Evolutionary conservation across 2,329 filamentous ascomycete species (phyloP).

Genomic region (Fusarium pininemorale): DNA sequence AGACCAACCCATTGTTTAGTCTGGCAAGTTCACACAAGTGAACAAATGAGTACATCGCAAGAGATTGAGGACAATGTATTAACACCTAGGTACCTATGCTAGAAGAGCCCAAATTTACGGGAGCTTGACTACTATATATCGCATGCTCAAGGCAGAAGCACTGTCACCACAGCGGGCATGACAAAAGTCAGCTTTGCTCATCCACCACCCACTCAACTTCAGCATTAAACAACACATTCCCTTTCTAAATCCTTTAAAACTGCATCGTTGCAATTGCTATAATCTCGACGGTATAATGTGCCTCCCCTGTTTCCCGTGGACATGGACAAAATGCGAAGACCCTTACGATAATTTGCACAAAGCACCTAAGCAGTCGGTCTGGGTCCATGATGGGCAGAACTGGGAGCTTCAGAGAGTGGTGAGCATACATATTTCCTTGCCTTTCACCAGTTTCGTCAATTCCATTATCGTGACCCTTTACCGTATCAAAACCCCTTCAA

Average conservation of each 20-base stretch:
- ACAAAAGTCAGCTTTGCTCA: neutral
- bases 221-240: neutral
- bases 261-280: accelerated
- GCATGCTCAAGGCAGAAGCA: neutral
- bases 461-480: neutral
- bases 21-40: neutral
- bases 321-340: constrained; percentile 58
- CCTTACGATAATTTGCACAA: constrained; percentile 48
- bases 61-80: neutral
- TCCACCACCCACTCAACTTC: neutral
- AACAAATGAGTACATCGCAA: neutral
- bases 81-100: neutral
- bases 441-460: neutral
- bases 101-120: neutral
- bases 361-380: constrained; percentile 53
- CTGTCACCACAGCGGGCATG: neutral
- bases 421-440: constrained; percentile 39
- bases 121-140: neutral
- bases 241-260: neutral
- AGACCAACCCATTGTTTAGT: neutral
- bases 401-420: constrained; percentile 54
- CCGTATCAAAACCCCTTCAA: neutral
- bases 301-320: constrained; percentile 63
- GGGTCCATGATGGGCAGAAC: constrained; percentile 49
- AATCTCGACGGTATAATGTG: constrained; percentile 53